These are phyloP conservation scores for Termitomyces sp. DNA, from an alignment of 1,284 basidiomycete species.

Conservation along the genomic window DNA sequence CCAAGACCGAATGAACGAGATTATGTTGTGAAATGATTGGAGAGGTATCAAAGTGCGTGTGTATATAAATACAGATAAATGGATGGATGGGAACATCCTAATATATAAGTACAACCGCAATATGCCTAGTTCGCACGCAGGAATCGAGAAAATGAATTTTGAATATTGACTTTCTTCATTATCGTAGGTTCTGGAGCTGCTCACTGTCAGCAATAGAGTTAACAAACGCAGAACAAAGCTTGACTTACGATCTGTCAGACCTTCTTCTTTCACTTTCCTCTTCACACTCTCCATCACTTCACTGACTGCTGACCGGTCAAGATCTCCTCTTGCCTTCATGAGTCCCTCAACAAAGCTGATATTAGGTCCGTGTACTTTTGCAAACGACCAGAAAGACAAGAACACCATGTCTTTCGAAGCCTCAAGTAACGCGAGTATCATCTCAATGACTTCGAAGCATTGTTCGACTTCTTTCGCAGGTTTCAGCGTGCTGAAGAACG, in stretches of 20 bases:
- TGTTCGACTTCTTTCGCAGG: conserved; percentile 75
- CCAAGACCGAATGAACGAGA: conserved; percentile 30
- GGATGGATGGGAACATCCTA: conserved; percentile 1
- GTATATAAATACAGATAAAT: conserved; percentile 16
- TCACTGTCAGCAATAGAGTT: conserved; percentile 12
- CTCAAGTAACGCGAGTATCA: conserved; percentile 80
- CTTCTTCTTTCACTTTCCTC: conserved; percentile 88
- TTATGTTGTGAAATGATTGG: conserved; percentile 7
- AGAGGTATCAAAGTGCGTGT: conserved; percentile 12
- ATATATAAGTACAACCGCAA: conserved; percentile 6
- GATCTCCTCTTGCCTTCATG: conserved; percentile 86
- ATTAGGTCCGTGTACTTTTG: conserved; percentile 93
- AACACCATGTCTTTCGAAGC: conserved; percentile 92
- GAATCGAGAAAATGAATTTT: conserved; percentile 70
- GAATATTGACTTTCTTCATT: conserved; percentile 80
- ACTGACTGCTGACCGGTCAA: conserved; percentile 81
- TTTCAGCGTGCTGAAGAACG: conserved; percentile 82
- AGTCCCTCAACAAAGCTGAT: conserved; percentile 87
- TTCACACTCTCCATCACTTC: conserved; percentile 95
- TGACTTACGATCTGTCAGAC: conserved; percentile 75
- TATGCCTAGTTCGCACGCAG: conserved; percentile 33
- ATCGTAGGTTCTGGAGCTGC: conserved; percentile 74
- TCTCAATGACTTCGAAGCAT: conserved; percentile 85
- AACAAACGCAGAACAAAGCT: background rate
- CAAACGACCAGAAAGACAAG: conserved; percentile 93